Percentiles rank a stretch among this genome's conserved stretches.
phyloP scores from a whole-genome alignment of 495 filamentous ascomycete species.

The Trypethelium eluteriae region DNA sequence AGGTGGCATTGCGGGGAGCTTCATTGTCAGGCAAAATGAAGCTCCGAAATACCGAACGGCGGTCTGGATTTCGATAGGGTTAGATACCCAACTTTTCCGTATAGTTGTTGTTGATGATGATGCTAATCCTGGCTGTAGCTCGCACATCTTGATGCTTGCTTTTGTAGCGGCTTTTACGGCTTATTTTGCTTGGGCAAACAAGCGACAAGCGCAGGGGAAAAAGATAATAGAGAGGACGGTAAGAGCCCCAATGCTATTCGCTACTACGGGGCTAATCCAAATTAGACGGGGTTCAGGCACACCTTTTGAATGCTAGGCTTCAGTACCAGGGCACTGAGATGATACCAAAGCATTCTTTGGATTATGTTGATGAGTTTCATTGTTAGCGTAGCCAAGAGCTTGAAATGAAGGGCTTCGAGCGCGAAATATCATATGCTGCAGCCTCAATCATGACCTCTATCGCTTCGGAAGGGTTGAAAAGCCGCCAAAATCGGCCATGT shows the following conservation, averaged over 20 bases:
- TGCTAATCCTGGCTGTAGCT: conserved; percentile 29
- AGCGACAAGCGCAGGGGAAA: conserved; percentile 41
- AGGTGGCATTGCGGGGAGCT: conserved; percentile 69
- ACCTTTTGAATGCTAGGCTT: conserved; percentile 12
- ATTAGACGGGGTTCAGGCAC: conserved; percentile 18
- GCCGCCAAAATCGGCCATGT: too few relatives aligned
- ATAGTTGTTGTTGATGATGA: not conserved
- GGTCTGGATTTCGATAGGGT: conserved; percentile 65
- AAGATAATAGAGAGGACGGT: conserved; percentile 50
- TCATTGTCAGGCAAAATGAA: conserved; percentile 60
- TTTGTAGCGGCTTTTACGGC: conserved; percentile 53
- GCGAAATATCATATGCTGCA: too few relatives aligned
- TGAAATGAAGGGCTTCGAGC: too few relatives aligned
- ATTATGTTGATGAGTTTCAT: not conserved
- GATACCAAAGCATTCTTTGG: not conserved
- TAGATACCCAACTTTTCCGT: conserved; percentile 14
- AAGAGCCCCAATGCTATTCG: not conserved
- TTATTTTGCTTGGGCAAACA: conserved; percentile 57
- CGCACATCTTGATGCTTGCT: conserved; percentile 59
- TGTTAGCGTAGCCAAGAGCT: not conserved
- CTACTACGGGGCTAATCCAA: not conserved
- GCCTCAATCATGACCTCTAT: too few relatives aligned
- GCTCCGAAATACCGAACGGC: conserved; percentile 63
- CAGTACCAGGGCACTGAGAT: not conserved
- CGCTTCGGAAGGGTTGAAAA: too few relatives aligned